Percentiles rank a stretch among this genome's conserved stretches.
Evolutionary conservation across 257 asterid species (phyloP).

Genomic region (Solanum pimpinellifolium): DNA sequence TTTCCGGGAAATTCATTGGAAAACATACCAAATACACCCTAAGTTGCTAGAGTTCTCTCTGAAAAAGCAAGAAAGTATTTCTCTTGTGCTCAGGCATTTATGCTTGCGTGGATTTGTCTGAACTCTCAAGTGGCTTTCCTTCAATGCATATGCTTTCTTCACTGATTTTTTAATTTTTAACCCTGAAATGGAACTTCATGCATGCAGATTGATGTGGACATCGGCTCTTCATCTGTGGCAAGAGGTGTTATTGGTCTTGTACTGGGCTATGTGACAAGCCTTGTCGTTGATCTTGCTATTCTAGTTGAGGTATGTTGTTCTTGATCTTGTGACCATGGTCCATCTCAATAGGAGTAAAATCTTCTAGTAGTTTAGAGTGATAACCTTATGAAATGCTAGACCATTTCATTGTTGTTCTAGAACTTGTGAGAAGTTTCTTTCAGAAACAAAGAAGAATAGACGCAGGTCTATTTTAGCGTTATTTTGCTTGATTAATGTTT

Average conservation of each 20-base stretch:
- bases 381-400: neutral
- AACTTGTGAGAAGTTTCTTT: neutral
- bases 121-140: neutral
- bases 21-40: neutral
- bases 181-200: neutral
- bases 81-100: neutral
- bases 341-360: neutral
- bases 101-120: neutral
- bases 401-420: neutral
- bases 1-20: neutral
- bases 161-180: neutral
- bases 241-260: conserved; percentile 87
- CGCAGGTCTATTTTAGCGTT: neutral
- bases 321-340: neutral
- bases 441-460: neutral
- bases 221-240: conserved; percentile 98
- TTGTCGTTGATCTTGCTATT: conserved; percentile 92
- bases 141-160: neutral
- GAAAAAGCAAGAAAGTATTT: neutral
- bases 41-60: neutral
- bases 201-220: conserved; percentile 93
- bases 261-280: conserved; percentile 82
- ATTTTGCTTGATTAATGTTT: neutral
- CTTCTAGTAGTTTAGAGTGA: neutral
- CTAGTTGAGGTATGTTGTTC: conserved; percentile 61